These are phyloP conservation scores for Chloroidium sp. DNA, from an alignment of 163 green algal species.

Conservation along the genomic window DNA sequence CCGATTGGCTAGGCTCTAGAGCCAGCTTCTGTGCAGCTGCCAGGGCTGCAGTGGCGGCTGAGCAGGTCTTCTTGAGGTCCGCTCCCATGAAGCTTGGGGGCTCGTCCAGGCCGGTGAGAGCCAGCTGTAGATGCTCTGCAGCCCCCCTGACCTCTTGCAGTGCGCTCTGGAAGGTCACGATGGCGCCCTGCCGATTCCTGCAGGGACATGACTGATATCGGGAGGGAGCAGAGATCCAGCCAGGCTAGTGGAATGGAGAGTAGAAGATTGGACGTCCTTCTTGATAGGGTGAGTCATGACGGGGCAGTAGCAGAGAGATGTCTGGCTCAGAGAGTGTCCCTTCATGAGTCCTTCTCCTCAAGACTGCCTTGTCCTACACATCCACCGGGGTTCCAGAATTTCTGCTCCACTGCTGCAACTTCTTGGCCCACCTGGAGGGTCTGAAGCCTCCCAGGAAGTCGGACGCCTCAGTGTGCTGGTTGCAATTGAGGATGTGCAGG, in stretches of 20 bases:
- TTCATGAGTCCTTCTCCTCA: no score
- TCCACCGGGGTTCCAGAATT: no score
- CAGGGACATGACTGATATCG: background rate
- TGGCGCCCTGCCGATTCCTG: background rate
- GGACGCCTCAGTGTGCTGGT: conserved; percentile 95
- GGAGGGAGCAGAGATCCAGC: no score
- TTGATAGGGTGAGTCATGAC: no score
- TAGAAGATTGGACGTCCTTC: no score
- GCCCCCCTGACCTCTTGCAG: background rate
- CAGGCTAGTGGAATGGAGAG: no score
- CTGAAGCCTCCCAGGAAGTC: conserved; percentile 95
- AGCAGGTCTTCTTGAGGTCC: background rate
- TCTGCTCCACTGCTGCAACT: no score
- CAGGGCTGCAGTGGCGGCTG: background rate
- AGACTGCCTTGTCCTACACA: no score
- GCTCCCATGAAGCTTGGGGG: background rate
- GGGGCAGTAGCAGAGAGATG: no score
- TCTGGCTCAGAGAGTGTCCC: no score
- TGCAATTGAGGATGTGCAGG: conserved; percentile 97
- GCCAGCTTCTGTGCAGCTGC: background rate
- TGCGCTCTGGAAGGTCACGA: background rate
- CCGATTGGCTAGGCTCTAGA: no score
- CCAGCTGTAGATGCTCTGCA: background rate
- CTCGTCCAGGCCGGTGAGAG: background rate
- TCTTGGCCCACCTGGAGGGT: conserved; percentile 38